Evolutionary conservation across 2,329 filamentous ascomycete species (phyloP).

Genomic region (Tricladium varicosporioides): DNA sequence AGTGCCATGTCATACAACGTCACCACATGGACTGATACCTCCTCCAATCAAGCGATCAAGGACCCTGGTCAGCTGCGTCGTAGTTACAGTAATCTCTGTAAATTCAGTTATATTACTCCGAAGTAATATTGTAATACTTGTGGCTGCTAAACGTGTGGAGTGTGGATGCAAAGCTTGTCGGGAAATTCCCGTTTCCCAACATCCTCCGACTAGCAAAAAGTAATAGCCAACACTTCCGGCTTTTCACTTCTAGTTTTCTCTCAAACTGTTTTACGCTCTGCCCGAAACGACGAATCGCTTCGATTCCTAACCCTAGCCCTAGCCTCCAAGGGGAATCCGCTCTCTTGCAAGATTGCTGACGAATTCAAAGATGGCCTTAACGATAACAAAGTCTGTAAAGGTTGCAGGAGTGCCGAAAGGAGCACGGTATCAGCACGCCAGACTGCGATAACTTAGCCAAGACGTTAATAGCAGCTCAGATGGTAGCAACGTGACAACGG

Average conservation of each 20-base stretch:
- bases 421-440: conserved; percentile 18
- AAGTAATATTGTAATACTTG: too few species aligned
- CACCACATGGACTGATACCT: not conserved
- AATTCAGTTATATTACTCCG: not conserved
- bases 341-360: too few species aligned
- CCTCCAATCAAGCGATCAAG: conserved; percentile 13
- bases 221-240: too few species aligned
- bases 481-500: not conserved
- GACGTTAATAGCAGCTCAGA: conserved; percentile 1
- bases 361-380: too few species aligned
- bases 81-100: not conserved
- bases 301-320: too few species aligned
- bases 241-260: conserved; percentile 13
- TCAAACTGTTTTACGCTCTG: conserved; percentile 13
- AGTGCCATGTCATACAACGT: not conserved
- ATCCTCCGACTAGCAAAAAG: too few species aligned
- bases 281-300: too few species aligned
- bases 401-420: not conserved
- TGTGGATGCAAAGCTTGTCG: too few species aligned
- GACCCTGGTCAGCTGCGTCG: not conserved
- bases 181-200: too few species aligned
- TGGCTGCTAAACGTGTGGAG: too few species aligned
- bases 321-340: conserved; percentile 1
- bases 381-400: not conserved
- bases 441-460: conserved; percentile 18